Evolutionary conservation across 2,329 filamentous ascomycete species (phyloP).

Genomic region (Pseudopithomyces maydicus): DNA sequence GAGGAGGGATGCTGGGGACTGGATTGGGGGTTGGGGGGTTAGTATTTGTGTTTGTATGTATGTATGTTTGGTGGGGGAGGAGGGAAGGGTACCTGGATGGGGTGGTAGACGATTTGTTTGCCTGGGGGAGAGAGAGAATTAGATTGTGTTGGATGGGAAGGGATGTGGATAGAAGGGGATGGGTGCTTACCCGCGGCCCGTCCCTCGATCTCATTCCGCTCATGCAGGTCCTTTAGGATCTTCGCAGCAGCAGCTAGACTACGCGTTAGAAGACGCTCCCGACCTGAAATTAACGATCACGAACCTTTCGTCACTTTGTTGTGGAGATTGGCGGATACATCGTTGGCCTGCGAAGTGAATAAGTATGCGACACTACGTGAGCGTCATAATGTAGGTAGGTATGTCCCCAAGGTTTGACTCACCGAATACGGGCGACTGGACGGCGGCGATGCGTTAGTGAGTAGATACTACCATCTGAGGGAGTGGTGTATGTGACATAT

Average conservation of each 20-base stretch:
- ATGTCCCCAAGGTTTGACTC: slow-evolving; percentile 13
- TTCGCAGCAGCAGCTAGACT: slow-evolving; percentile 61
- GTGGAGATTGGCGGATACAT: slow-evolving; percentile 65
- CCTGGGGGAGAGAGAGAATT: slow-evolving; percentile 50
- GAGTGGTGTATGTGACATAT: background rate
- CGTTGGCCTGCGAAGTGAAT: slow-evolving; percentile 56
- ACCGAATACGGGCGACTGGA: slow-evolving; percentile 61
- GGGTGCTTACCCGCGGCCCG: slow-evolving; percentile 54
- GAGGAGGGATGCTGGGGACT: slow-evolving; percentile 55
- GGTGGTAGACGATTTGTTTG: slow-evolving; percentile 67
- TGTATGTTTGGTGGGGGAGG: too few relatives aligned
- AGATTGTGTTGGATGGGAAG: background rate
- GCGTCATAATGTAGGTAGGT: slow-evolving; percentile 5
- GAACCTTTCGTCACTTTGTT: slow-evolving; percentile 63
- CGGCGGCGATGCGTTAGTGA: background rate
- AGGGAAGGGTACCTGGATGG: slow-evolving; percentile 46
- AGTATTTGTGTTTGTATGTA: too few relatives aligned
- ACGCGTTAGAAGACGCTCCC: slow-evolving; percentile 16
- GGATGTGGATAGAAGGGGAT: background rate
- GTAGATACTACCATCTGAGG: slow-evolving; percentile 12
- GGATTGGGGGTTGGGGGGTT: slow-evolving; percentile 37
- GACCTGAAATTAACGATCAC: background rate
- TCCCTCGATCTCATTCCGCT: slow-evolving; percentile 63
- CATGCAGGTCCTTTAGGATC: slow-evolving; percentile 66
- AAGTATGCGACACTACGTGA: too few relatives aligned